Evolutionary conservation across 441 rosid genomes (phyloP).

Genomic region (Adansonia grandidieri): DNA sequence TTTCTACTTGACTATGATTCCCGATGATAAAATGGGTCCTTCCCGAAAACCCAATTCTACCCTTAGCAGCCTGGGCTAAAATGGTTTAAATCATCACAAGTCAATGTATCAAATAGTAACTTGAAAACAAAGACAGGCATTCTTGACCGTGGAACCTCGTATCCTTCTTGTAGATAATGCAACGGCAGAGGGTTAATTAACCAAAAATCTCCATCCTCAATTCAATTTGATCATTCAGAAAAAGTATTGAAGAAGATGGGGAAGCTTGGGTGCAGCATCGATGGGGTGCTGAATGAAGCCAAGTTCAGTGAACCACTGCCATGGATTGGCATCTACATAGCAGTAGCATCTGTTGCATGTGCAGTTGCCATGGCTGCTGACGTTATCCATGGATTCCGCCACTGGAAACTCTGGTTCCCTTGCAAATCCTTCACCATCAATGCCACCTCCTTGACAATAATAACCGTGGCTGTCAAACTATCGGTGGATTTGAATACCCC

Average conservation of each 20-base stretch:
- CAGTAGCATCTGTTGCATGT: constrained; percentile 47
- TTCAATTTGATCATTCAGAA: not conserved
- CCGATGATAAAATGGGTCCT: not conserved
- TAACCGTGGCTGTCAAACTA: constrained; percentile 68
- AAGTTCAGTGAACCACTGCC: constrained; percentile 74
- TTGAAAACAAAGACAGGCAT: not conserved
- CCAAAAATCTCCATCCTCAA: not conserved
- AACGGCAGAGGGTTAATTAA: not conserved
- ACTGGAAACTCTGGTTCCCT: constrained; percentile 74
- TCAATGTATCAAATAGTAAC: not conserved
- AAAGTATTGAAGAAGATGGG: constrained; percentile 31
- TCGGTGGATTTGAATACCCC: constrained; percentile 87
- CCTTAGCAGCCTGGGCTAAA: not conserved
- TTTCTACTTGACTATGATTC: not conserved
- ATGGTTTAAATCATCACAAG: not conserved
- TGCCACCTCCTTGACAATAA: constrained; percentile 72
- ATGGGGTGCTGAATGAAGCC: constrained; percentile 62
- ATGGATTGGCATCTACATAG: constrained; percentile 57
- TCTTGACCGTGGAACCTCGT: not conserved
- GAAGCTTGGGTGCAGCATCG: constrained; percentile 59
- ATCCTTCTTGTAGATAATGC: not conserved
- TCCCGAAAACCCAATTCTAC: not conserved
- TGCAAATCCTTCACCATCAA: constrained; percentile 68
- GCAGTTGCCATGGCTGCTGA: constrained; percentile 74
- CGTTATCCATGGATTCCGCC: constrained; percentile 57